These are phyloP conservation scores for Drechslerella dactyloides DNA, from an alignment of 2,329 filamentous ascomycete genomes.

Conservation along the genomic window DNA sequence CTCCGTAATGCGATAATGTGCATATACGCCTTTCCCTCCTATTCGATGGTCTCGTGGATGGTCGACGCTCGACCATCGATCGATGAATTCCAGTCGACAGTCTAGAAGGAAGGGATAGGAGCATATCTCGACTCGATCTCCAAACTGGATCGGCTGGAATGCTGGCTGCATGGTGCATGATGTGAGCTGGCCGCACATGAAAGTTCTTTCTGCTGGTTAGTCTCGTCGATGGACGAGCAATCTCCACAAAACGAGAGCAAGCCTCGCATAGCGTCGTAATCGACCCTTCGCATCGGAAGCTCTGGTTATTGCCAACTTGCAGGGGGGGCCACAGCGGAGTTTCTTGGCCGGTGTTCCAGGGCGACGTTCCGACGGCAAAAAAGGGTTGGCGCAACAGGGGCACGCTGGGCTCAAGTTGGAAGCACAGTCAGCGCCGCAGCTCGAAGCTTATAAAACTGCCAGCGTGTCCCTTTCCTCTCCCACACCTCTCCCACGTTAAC, in stretches of 20 bases:
- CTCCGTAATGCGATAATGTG: neutral
- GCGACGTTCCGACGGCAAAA: conserved; percentile 9
- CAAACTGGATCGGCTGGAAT: conserved; percentile 1
- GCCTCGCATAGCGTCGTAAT: conserved; percentile 7
- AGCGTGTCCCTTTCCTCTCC: conserved; percentile 1
- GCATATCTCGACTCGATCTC: conserved; percentile 2
- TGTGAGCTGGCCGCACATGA: neutral
- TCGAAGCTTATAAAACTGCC: conserved; percentile 9
- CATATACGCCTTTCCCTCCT: neutral
- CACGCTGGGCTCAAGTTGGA: neutral
- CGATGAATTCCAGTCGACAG: neutral
- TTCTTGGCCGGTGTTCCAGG: conserved; percentile 3
- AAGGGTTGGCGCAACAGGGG: conserved; percentile 2
- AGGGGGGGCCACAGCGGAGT: neutral
- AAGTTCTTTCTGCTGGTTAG: neutral
- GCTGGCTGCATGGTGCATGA: neutral
- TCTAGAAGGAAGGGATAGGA: no score
- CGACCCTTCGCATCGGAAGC: conserved; percentile 1
- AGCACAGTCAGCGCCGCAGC: neutral
- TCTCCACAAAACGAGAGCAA: conserved; percentile 14
- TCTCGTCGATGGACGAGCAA: conserved; percentile 16
- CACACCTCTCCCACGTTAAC: neutral
- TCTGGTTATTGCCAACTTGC: neutral
- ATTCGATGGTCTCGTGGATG: neutral
- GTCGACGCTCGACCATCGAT: neutral